phyloP scores from a whole-genome alignment of 1,284 basidiomycete species.

The Limonomyces culmigenus region DNA sequence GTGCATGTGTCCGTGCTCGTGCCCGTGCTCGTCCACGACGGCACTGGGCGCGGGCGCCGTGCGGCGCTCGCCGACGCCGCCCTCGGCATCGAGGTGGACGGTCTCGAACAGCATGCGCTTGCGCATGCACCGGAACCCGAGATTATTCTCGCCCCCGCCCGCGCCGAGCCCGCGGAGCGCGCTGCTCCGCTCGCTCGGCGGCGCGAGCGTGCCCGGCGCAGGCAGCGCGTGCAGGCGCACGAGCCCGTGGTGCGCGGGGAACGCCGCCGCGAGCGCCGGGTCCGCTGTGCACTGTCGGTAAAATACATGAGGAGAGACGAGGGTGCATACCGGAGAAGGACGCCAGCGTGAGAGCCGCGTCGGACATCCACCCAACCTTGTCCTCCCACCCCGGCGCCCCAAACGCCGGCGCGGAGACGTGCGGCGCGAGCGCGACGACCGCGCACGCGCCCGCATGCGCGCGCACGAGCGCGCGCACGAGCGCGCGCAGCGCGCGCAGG shows the following conservation, averaged over 20 bases:
- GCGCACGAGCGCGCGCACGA: constrained; percentile 44
- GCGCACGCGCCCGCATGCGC: constrained; percentile 40
- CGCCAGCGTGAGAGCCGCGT: constrained; percentile 57
- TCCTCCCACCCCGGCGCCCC: constrained; percentile 51
- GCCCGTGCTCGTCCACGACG: no score
- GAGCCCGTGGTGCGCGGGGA: constrained; percentile 75
- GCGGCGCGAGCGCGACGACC: constrained; percentile 48
- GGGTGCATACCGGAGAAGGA: constrained; percentile 66
- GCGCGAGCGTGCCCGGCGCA: constrained; percentile 43
- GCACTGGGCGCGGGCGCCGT: constrained; percentile 39
- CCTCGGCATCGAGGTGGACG: constrained; percentile 83
- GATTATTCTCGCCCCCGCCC: constrained; percentile 76
- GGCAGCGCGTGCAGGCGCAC: constrained; percentile 64
- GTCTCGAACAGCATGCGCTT: constrained; percentile 85
- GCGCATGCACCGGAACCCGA: constrained; percentile 87
- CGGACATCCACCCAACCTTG: constrained; percentile 65
- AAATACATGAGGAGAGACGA: constrained; percentile 1
- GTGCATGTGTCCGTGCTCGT: no score
- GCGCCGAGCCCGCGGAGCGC: constrained; percentile 51
- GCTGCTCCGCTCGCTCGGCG: constrained; percentile 64
- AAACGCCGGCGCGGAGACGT: constrained; percentile 37
- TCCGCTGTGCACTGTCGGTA: constrained; percentile 41
- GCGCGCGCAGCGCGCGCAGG: constrained; percentile 48
- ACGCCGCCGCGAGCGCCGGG: constrained; percentile 45
- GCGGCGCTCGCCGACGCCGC: constrained; percentile 74